A percentile compares a stretch with the other conserved stretches of the same genome.
Evolutionary conservation across 352 stramenopile genomes (phyloP).

Genomic region (Phytophthora tubulina): DNA sequence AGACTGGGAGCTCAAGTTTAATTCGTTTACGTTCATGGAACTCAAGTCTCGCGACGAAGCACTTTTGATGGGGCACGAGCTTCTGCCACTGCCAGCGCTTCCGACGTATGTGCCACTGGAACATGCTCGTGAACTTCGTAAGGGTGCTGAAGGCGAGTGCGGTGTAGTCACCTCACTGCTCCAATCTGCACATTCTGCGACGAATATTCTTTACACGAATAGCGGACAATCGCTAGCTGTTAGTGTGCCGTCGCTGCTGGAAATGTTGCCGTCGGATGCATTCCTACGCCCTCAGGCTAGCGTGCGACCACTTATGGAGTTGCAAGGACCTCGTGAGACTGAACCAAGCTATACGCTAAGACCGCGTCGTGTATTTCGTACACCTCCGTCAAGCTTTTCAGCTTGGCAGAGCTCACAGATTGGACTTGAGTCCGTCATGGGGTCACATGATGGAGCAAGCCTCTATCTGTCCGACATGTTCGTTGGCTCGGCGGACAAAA

Average conservation of each 20-base stretch:
- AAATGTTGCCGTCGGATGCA: constrained; percentile 53
- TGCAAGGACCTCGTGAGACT: constrained; percentile 57
- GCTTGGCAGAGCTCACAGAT: constrained; percentile 47
- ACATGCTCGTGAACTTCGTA: constrained; percentile 43
- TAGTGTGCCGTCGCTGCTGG: constrained; percentile 44
- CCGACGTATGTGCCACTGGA: constrained; percentile 73
- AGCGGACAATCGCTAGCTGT: constrained; percentile 5
- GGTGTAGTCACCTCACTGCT: constrained; percentile 26
- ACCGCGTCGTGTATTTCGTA: constrained; percentile 59
- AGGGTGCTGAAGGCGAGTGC: constrained; percentile 63
- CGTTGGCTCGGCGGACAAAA: constrained; percentile 26
- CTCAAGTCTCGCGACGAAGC: constrained; percentile 74
- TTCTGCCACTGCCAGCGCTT: constrained; percentile 60
- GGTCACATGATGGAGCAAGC: constrained; percentile 22
- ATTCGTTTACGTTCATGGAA: constrained; percentile 70
- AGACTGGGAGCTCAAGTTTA: constrained; percentile 58
- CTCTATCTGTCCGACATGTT: constrained; percentile 41
- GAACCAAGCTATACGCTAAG: constrained; percentile 57
- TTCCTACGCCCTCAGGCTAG: constrained; percentile 67
- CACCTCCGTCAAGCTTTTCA: constrained; percentile 47
- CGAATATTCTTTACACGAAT: constrained; percentile 4
- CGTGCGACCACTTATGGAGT: constrained; percentile 54
- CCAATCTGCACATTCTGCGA: background rate
- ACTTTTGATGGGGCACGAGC: constrained; percentile 71
- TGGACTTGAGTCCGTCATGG: constrained; percentile 51